phyloP scores from a whole-genome alignment of 306 rosid genomes.

The Macrotyloma uniflorum region DNA sequence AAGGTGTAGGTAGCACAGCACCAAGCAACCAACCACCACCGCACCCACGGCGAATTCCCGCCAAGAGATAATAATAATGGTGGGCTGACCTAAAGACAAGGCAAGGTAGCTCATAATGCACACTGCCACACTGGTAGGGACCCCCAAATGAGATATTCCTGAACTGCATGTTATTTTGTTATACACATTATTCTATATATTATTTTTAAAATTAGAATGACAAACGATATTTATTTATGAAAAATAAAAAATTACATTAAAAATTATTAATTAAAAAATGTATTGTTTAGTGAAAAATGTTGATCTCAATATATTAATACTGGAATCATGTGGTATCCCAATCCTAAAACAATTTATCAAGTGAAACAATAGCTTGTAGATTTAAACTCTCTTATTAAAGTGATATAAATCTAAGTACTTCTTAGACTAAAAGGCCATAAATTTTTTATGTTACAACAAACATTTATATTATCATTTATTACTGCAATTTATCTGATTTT shows the following conservation, averaged over 20 bases:
- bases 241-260: neutral
- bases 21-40: slow-evolving; percentile 7
- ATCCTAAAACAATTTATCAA: no score
- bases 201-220: neutral
- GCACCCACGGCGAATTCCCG: slow-evolving; percentile 38
- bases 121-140: slow-evolving; percentile 21
- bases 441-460: neutral
- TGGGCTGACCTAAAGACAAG: slow-evolving; percentile 18
- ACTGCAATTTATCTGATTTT: neutral
- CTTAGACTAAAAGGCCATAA: neutral
- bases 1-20: neutral
- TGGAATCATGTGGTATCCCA: no score
- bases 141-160: neutral
- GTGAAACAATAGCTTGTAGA: neutral
- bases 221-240: neutral
- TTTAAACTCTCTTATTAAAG: neutral
- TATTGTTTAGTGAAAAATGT: no score
- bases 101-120: slow-evolving; percentile 42
- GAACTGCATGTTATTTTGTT: no score
- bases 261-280: no score
- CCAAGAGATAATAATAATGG: slow-evolving; percentile 18
- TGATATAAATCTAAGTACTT: neutral
- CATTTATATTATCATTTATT: neutral
- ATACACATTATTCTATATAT: no score
- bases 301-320: no score